These are phyloP conservation scores for Talaromyces adpressus DNA, from an alignment of 495 filamentous ascomycete genomes.

Conservation along the genomic window DNA sequence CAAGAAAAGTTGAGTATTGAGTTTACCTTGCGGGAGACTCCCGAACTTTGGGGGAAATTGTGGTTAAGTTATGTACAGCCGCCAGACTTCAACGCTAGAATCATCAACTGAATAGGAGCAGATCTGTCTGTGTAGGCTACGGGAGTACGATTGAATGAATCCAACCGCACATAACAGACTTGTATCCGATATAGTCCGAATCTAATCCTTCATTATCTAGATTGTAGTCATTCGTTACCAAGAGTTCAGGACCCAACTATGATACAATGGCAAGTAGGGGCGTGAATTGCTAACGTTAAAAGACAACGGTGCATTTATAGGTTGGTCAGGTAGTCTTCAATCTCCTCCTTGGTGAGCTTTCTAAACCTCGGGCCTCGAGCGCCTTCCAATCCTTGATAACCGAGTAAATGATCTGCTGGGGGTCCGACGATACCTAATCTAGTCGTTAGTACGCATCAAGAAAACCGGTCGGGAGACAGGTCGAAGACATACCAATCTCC, in stretches of 20 bases:
- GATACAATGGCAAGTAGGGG: slow-evolving; percentile 4
- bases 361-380: slow-evolving; percentile 88
- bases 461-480: neutral
- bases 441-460: slow-evolving; percentile 17
- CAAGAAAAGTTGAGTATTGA: neutral
- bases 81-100: too few relatives aligned
- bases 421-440: slow-evolving; percentile 82
- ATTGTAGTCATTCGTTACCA: neutral
- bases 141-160: neutral
- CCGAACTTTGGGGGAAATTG: neutral
- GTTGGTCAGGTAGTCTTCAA: slow-evolving; percentile 98
- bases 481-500: slow-evolving; percentile 72
- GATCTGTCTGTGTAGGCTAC: neutral
- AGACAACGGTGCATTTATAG: slow-evolving; percentile 47
- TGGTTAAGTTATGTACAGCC: neutral
- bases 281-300: slow-evolving; percentile 4
- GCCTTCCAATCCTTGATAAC: slow-evolving; percentile 86
- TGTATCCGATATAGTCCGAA: neutral
- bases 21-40: neutral
- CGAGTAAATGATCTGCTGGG: slow-evolving; percentile 85
- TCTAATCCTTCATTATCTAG: slow-evolving; percentile 2
- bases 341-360: slow-evolving; percentile 94
- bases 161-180: neutral
- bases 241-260: neutral
- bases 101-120: neutral